A percentile compares a stretch with the other conserved stretches of the same genome.
Conservation (phyloP, 108 stramenopile species). For the Nitzschia sp. region DNA sequence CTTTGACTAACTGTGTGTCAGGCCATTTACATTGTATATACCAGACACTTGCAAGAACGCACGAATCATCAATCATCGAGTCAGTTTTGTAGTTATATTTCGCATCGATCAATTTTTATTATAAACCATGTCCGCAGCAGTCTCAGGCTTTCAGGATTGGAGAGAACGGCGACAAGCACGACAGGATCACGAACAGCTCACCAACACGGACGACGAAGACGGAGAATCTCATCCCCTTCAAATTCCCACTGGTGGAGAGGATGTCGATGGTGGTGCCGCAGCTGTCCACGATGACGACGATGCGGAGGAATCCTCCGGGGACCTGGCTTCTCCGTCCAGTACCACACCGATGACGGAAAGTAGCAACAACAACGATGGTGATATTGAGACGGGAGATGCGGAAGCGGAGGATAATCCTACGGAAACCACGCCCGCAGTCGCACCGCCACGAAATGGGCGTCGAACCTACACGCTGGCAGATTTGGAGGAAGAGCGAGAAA, state of each 20-base stretch:
- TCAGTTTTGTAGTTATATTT: too few relatives aligned
- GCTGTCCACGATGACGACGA: background rate
- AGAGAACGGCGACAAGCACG: conserved; percentile 22
- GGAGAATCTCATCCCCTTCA: conserved; percentile 11
- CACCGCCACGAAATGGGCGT: conserved; percentile 4
- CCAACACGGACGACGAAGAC: conserved; percentile 10
- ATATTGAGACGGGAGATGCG: background rate
- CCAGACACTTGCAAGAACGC: too few relatives aligned
- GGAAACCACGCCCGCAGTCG: background rate
- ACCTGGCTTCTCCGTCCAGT: background rate
- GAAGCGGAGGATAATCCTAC: background rate
- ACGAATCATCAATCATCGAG: too few relatives aligned
- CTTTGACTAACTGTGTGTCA: too few relatives aligned
- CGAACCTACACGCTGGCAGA: conserved; percentile 39
- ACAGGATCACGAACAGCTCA: conserved; percentile 17
- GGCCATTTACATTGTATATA: too few relatives aligned
- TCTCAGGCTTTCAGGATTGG: conserved; percentile 18
- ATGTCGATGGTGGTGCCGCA: background rate
- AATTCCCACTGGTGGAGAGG: background rate
- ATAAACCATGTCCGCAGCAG: background rate
- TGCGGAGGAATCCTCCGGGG: conserved; percentile 1
- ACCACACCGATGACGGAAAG: background rate
- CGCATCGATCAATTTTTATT: too few relatives aligned
- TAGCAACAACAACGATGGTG: background rate
- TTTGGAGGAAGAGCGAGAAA: conserved; percentile 67